Conservation (phyloP, 208 protist species). For the Acanthamoeba triangularis region DNA sequence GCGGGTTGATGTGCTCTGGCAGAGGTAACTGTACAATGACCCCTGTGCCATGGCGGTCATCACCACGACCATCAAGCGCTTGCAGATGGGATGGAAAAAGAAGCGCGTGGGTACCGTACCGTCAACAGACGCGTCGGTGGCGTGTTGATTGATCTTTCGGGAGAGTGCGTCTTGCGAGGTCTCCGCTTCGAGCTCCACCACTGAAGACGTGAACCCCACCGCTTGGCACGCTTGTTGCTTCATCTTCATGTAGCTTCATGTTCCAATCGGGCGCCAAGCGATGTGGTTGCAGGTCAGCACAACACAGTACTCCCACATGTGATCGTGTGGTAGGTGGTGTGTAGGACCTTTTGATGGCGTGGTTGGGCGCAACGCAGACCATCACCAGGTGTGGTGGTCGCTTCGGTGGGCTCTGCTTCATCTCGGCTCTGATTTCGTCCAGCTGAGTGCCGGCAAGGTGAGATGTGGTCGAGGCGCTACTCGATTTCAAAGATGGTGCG, state of each 20-base stretch:
- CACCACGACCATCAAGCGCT: not conserved
- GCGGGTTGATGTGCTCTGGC: conserved; percentile 95
- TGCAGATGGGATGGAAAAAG: no score
- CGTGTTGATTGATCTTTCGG: conserved; percentile 83
- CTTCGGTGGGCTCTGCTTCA: not conserved
- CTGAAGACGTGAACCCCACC: conserved; percentile 80
- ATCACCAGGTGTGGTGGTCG: conserved; percentile 59
- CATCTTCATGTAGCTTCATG: conserved; percentile 96
- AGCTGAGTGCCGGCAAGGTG: not conserved
- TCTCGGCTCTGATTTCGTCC: not conserved
- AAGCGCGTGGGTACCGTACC: conserved; percentile 82
- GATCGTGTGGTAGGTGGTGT: no score
- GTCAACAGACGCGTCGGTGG: conserved; percentile 90
- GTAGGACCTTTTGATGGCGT: conserved; percentile 21
- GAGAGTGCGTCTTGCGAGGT: conserved; percentile 77
- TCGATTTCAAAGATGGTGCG: not conserved
- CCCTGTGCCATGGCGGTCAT: conserved; percentile 90
- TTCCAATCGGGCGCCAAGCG: not conserved
- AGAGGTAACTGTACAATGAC: conserved; percentile 99
- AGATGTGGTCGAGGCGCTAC: not conserved
- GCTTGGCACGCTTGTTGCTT: conserved; percentile 90
- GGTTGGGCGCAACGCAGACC: conserved; percentile 49
- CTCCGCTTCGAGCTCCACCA: conserved; percentile 73
- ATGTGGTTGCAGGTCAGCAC: not conserved
- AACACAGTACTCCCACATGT: not conserved